A percentile compares a stretch with the other conserved stretches of the same genome.
Evolutionary conservation across 495 filamentous ascomycete genomes (phyloP).

Genomic region (Aspergillus mulundensis): DNA sequence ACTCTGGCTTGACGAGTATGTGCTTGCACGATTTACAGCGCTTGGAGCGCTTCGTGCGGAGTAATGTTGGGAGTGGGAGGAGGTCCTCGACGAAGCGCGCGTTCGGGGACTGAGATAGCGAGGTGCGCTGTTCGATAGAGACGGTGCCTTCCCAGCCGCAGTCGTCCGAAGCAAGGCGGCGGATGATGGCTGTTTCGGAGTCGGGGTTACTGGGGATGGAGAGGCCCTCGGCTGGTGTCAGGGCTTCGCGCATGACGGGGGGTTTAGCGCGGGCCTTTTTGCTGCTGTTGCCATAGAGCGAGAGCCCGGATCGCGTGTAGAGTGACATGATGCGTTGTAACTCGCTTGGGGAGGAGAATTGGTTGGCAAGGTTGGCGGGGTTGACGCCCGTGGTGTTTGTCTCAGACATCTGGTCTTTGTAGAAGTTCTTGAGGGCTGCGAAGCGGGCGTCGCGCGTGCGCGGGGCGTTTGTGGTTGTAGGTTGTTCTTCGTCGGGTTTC

Average conservation of each 20-base stretch:
- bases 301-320: slow-evolving; percentile 57
- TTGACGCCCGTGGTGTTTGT: slow-evolving; percentile 51
- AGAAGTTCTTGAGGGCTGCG: slow-evolving; percentile 63
- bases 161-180: slow-evolving; percentile 38
- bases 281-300: slow-evolving; percentile 45
- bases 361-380: slow-evolving; percentile 48
- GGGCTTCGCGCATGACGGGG: slow-evolving; percentile 73
- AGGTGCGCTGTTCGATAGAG: slow-evolving; percentile 46
- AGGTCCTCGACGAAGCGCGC: slow-evolving; percentile 61
- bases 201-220: slow-evolving; percentile 44
- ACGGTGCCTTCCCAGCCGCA: slow-evolving; percentile 53
- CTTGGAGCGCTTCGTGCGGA: slow-evolving; percentile 89
- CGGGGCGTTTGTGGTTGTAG: slow-evolving; percentile 20
- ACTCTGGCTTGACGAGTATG: slow-evolving; percentile 92
- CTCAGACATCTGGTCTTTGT: slow-evolving; percentile 64
- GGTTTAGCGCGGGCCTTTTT: slow-evolving; percentile 67
- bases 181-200: slow-evolving; percentile 45
- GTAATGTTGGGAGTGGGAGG: slow-evolving; percentile 71
- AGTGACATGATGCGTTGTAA: slow-evolving; percentile 87
- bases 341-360: slow-evolving; percentile 74
- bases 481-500: slow-evolving; percentile 11
- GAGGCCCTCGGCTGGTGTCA: slow-evolving; percentile 64
- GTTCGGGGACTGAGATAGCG: slow-evolving; percentile 39
- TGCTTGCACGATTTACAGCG: slow-evolving; percentile 89
- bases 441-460: slow-evolving; percentile 40